Evolutionary conservation across 2,329 filamentous ascomycete genomes (phyloP).

Genomic region (Macroventuria anomochaeta): DNA sequence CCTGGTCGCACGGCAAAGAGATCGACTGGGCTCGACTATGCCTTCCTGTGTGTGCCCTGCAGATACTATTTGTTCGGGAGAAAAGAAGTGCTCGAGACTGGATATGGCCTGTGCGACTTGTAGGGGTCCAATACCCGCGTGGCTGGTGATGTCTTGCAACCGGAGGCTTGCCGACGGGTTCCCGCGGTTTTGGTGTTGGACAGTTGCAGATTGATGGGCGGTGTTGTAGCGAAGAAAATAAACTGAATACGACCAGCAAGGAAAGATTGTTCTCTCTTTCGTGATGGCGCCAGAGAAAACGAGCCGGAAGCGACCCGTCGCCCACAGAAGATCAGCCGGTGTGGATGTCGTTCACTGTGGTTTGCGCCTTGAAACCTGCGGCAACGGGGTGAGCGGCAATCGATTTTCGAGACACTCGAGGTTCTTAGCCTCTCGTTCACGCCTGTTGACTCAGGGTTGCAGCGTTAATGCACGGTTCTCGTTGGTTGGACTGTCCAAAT

Average conservation of each 20-base stretch:
- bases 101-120: constrained; percentile 26
- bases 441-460: constrained; percentile 21
- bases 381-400: constrained; percentile 20
- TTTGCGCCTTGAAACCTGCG: constrained; percentile 13
- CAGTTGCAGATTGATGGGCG: constrained; percentile 21
- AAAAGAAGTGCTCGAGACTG: constrained; percentile 19
- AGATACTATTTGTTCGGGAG: constrained; percentile 5
- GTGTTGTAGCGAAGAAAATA: constrained; percentile 22
- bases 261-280: constrained; percentile 6
- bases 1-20: constrained; percentile 31
- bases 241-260: constrained; percentile 8
- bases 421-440: constrained; percentile 21
- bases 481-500: constrained; percentile 25
- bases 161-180: constrained; percentile 27
- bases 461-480: constrained; percentile 29
- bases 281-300: constrained; percentile 16
- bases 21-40: constrained; percentile 32
- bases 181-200: constrained; percentile 22
- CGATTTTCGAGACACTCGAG: constrained; percentile 18
- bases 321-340: constrained; percentile 6
- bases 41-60: constrained; percentile 19
- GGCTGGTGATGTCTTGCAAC: constrained; percentile 27
- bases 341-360: constrained; percentile 14
- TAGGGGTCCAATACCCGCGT: constrained; percentile 32
- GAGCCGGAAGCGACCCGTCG: constrained; percentile 11